Percentiles rank a stretch among this genome's conserved stretches.
Conservation (phyloP, 257 asterid genomes). For the Paraleonurus japonicus region DNA sequence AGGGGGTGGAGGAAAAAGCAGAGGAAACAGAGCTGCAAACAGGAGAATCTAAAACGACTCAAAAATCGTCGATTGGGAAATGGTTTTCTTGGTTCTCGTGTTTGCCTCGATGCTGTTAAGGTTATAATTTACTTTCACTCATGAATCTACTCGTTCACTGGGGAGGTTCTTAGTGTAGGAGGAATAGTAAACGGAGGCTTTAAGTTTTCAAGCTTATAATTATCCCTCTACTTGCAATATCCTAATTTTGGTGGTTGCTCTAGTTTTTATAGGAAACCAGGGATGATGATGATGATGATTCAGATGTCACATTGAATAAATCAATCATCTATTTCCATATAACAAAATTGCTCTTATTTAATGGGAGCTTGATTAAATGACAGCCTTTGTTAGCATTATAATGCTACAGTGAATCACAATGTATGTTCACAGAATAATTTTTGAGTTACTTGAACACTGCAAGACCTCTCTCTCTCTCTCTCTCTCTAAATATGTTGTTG, state of each 20-base stretch:
- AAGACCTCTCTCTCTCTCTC: too few relatives aligned
- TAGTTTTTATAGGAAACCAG: constrained; percentile 9
- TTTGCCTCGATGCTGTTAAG: constrained; percentile 41
- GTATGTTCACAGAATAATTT: neutral
- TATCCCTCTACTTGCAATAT: neutral
- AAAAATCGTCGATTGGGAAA: constrained; percentile 17
- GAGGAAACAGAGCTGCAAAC: constrained; percentile 29
- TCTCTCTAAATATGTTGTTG: too few relatives aligned
- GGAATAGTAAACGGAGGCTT: constrained; percentile 1
- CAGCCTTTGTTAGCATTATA: neutral
- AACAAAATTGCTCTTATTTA: neutral
- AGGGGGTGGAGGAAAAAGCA: constrained; percentile 32
- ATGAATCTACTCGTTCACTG: neutral
- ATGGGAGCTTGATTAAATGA: neutral
- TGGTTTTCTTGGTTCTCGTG: constrained; percentile 41
- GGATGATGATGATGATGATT: neutral
- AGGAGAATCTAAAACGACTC: constrained; percentile 7
- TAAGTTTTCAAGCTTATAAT: neutral
- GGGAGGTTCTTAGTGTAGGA: constrained; percentile 22
- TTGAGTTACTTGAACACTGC: too few relatives aligned
- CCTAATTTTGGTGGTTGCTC: neutral
- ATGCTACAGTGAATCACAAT: neutral
- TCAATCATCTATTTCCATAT: neutral
- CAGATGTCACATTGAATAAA: neutral
- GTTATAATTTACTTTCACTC: neutral